A percentile compares a stretch with the other conserved stretches of the same genome.
Conservation (phyloP, 1,284 basidiomycete species). For the Ustilago nuda region DNA sequence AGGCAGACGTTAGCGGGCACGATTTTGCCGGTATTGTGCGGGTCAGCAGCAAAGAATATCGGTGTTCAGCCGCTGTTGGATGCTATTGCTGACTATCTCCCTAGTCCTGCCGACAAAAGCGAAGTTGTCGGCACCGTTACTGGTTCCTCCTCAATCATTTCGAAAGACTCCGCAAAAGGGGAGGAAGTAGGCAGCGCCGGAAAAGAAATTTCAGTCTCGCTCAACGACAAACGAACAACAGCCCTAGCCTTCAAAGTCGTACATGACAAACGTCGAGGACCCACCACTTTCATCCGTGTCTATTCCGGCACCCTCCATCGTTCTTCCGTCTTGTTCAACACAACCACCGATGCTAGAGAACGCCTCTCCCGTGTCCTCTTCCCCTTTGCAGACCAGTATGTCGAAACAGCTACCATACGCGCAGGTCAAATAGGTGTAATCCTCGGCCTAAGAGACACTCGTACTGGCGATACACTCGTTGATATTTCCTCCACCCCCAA, state of each 20-base stretch:
- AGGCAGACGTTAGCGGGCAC: conserved; percentile 77
- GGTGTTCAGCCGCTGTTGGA: conserved; percentile 85
- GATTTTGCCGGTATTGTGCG: conserved; percentile 83
- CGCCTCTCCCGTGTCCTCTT: conserved; percentile 81
- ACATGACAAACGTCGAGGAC: conserved; percentile 84
- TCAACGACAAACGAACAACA: conserved; percentile 29
- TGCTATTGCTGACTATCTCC: conserved; percentile 82
- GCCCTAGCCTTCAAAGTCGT: conserved; percentile 86
- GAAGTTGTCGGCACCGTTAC: conserved; percentile 27
- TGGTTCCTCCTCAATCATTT: background rate
- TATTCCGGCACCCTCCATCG: conserved; percentile 79
- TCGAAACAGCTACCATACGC: conserved; percentile 82
- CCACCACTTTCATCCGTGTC: conserved; percentile 90
- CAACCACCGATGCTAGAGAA: conserved; percentile 78
- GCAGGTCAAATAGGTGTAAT: conserved; percentile 88
- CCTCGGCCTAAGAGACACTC: conserved; percentile 82
- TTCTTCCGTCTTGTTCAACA: conserved; percentile 79
- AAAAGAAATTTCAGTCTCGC: conserved; percentile 53
- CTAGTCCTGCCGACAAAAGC: conserved; percentile 74
- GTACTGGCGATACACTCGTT: conserved; percentile 85
- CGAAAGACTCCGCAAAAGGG: conserved; percentile 6
- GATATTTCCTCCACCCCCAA: conserved; percentile 34
- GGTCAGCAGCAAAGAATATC: conserved; percentile 82
- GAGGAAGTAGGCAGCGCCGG: conserved; percentile 33
- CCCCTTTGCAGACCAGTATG: conserved; percentile 81